Evolutionary conservation across 2,329 filamentous ascomycete genomes (phyloP).

Genomic region (Cyphellophora europaea): DNA sequence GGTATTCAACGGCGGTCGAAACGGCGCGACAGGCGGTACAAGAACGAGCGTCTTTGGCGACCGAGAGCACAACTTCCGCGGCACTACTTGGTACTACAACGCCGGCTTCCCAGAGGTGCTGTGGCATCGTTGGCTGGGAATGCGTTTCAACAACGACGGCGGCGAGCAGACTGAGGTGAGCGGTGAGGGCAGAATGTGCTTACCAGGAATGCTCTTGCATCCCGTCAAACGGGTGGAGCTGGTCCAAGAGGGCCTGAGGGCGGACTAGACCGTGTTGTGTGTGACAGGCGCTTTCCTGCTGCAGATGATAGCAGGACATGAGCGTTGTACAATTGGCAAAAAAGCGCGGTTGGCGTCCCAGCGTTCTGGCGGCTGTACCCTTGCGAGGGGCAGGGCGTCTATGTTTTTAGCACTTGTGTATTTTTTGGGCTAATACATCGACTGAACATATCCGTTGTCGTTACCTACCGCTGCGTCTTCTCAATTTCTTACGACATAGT

Average conservation of each 20-base stretch:
- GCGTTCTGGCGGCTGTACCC: too few species aligned
- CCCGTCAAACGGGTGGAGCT: slow-evolving; percentile 69
- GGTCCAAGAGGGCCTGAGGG: slow-evolving; percentile 22
- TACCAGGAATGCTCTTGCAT: slow-evolving; percentile 82
- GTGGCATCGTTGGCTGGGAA: slow-evolving; percentile 78
- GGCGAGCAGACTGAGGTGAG: slow-evolving; percentile 66
- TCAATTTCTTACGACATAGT: too few species aligned
- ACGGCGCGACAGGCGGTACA: slow-evolving; percentile 65
- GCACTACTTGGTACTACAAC: slow-evolving; percentile 88
- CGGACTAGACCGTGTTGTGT: too few species aligned
- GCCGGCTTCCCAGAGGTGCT: slow-evolving; percentile 71
- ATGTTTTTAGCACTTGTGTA: too few species aligned
- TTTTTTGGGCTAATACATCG: too few species aligned
- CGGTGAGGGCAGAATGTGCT: slow-evolving; percentile 78
- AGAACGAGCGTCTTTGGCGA: slow-evolving; percentile 69
- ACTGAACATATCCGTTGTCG: too few species aligned
- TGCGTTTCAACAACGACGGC: slow-evolving; percentile 67
- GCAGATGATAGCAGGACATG: too few species aligned
- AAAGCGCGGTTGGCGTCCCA: too few species aligned
- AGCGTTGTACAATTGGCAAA: too few species aligned
- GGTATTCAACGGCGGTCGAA: slow-evolving; percentile 70
- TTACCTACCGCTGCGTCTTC: too few species aligned
- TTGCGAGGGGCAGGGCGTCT: too few species aligned
- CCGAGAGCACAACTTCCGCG: slow-evolving; percentile 78
- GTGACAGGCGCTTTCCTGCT: too few species aligned